Evolutionary conservation across 2,329 filamentous ascomycete genomes (phyloP), one percentile per base, ranked within the genome.

Genomic region (Stagonosporopsis cucurbitacearum): DNA sequence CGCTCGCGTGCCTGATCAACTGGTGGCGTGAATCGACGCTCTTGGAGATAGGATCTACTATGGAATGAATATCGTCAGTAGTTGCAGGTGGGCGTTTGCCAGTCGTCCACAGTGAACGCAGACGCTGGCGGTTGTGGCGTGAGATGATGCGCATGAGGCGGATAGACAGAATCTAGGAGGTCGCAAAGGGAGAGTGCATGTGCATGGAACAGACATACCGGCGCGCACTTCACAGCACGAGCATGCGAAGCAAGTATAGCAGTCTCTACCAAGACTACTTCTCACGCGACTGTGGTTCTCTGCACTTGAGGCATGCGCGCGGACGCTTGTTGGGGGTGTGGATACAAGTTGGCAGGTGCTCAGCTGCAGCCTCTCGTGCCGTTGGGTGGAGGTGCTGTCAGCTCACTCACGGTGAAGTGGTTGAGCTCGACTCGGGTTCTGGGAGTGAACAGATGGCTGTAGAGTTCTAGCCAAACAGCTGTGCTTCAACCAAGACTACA

Each of bases 21-120:
- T 35, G 56, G 41, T 57, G 54, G 32, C 30, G 19, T 46, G 33
- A 20, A 22, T 54, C 42, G 36, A 51, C 25, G 42, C 32, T 47
- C 41, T 42, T 41, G 32, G 48, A 30, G 43, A 44, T 47, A 59
- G 52, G 22, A 41, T 62, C 65, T 67, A 50, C 47, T 54, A 42
- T 45, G 28, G 45, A 30, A 68, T 55, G 50, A 57, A 70, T 63
- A 57, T 65, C 49, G 67, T 72, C 61, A 72, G 69, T 69, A 4
- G 63, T 60, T 65, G 64, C 62, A 35, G 65, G 64, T 62, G 58
- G 28, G 9, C 47, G 53, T 45, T 44, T 59, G 43, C 54, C 45
- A 50, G 49, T 52, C 28, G 57, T 56, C 61, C 48, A 62, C 42
- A 68, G 26, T 28, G 58, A 54, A 36, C 54, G 50, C 48, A 66